Evolutionary conservation across 345 rosid species (phyloP), one percentile per base, ranked within the genome.

Genomic region (Citrus sinensis): DNA sequence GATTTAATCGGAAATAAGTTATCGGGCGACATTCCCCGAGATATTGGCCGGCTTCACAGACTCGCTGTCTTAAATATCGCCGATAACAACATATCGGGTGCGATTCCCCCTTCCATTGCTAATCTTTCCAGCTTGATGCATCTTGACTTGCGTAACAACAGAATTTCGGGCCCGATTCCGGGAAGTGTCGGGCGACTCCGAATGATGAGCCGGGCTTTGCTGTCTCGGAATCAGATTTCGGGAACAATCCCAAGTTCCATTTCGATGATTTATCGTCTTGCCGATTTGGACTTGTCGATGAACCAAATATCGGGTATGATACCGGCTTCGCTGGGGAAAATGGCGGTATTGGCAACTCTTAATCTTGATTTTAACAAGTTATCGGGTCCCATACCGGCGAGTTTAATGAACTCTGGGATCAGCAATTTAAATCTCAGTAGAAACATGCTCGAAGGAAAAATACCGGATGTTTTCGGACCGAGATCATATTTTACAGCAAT

Each of bases 41-140:
- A 81, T 55, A 90, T 93, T 29, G 98, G 97, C 9, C 86, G 87
- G 64, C 78, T 90, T 42, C 82, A 70, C 16, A 89, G 95, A 71
- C 81, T 93, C 10, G 89, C 95, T 2, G 98, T 95, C 30, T 82
- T 93, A 46, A 95, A 95, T 58, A 49, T 95, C 5, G 98, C 97
- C 4, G 98, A 95, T 74, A 95, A 95, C 80, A 82, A 76, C 51
- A 81, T 95, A 25, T 80, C 92, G 62, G 95, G 98, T n/a, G 9
- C 81, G 63, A 91, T 93, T 37, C 98, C 98, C 0, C 51, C 64
- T 20, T 90, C 97, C 7, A 59, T 95, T 37, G 87, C 90, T 37
- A 91, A 85, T 37, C 83, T 95, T 25, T 87, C 94, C 0, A 82
- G 89, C 69, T 83, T 95, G 82, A 95, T 92, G 98, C 98, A 95